Evolutionary conservation across 1,139 yeast genomes (phyloP).

Genomic region (Yamadazyma trypodendri): DNA sequence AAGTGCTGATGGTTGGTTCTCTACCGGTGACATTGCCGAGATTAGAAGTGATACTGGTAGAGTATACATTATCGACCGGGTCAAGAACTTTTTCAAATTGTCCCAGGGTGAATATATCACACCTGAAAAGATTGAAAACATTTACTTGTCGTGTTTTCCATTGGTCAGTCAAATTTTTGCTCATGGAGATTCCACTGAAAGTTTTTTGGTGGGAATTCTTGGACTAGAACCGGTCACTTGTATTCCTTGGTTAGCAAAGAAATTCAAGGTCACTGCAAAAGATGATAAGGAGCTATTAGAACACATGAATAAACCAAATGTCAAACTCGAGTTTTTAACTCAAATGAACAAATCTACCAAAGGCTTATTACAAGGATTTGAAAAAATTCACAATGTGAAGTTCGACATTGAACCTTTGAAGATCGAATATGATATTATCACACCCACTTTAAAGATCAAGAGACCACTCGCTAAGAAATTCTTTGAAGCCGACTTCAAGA

Average conservation of each 20-base stretch:
- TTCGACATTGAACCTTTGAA: constrained; percentile 41
- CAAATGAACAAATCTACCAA: constrained; percentile 28
- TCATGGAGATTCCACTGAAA: constrained; percentile 34
- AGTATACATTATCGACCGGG: constrained; percentile 65
- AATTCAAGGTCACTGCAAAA: constrained; percentile 12
- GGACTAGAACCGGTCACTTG: constrained; percentile 41
- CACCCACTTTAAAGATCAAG: constrained; percentile 43
- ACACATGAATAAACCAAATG: constrained; percentile 25
- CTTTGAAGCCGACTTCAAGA: constrained; percentile 22
- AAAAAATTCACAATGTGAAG: constrained; percentile 35
- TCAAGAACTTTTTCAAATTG: constrained; percentile 76
- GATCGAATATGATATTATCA: constrained; percentile 36
- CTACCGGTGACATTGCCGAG: constrained; percentile 72
- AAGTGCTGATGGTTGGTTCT: constrained; percentile 58
- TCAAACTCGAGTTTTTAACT: constrained; percentile 25
- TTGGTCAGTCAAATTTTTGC: constrained; percentile 56
- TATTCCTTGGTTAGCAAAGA: constrained; percentile 20
- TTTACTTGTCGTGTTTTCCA: constrained; percentile 55
- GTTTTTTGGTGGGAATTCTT: constrained; percentile 32
- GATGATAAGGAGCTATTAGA: constrained; percentile 23
- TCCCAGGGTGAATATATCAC: constrained; percentile 83
- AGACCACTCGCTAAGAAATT: constrained; percentile 37
- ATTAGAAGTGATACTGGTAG: constrained; percentile 53
- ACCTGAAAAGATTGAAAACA: constrained; percentile 73
- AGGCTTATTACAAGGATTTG: constrained; percentile 31